Conservation (phyloP, 768 basidiomycete species). For the Suillus discolor region DNA sequence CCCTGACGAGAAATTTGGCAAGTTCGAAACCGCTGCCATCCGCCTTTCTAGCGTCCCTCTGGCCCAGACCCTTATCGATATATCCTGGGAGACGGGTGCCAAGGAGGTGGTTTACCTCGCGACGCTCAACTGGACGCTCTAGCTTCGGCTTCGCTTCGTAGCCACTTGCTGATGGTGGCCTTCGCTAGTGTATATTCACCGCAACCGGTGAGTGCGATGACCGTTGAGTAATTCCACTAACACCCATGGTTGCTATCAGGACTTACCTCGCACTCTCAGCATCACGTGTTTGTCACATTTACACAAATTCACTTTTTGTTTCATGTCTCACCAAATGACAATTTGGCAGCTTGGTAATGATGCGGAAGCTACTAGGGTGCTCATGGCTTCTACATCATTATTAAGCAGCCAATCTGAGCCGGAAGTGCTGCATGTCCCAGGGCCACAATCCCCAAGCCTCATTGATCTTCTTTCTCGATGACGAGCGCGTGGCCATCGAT, state of each 20-base stretch:
- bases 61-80: neutral
- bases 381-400: neutral
- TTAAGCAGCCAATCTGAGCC: neutral
- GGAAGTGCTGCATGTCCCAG: neutral
- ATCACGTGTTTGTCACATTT: neutral
- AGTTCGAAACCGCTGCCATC: neutral
- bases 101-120: neutral
- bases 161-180: neutral
- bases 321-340: neutral
- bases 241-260: no score
- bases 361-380: neutral
- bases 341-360: neutral
- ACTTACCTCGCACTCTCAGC: neutral
- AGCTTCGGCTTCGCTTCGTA: neutral
- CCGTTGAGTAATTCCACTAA: neutral
- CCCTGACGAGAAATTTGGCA: neutral
- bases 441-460: neutral
- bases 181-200: neutral
- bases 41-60: neutral
- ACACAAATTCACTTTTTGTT: neutral
- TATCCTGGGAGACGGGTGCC: neutral
- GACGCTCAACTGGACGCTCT: neutral
- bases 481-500: neutral
- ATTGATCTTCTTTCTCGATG: neutral
- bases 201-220: neutral